Evolutionary conservation across 1,284 basidiomycete species (phyloP), one percentile per base, ranked within the genome.

Genomic region (Anthracocystis setariae): DNA sequence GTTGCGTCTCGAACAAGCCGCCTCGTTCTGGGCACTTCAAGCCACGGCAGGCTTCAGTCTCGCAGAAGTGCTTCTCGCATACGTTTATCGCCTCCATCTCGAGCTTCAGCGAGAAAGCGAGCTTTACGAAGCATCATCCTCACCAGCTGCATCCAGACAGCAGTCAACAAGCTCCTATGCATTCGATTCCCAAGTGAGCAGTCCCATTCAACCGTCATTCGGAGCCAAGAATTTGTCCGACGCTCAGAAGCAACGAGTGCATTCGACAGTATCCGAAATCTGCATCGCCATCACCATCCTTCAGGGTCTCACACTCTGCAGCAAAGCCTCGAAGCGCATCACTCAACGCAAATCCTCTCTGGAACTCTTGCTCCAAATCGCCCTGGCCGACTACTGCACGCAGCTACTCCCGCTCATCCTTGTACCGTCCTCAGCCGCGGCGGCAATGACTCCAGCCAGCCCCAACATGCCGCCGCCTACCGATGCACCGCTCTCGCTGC

Each of bases 281-380:
- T 68, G 70, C 37, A 65, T 67, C 33, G 37, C 53, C 39, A 59
- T 73, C 40, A 65, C 64, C 54, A 60, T 73, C 46, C 61, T 73
- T 7, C 70, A 73, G 29, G 70, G 70, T 8, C 61, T 73, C 18
- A 52, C 70, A 8, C 65, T 73, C 5, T 73, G 60, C 54, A 60
- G 57, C 46, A 43, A 33, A 13, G 35, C 49, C 2, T 64, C 45
- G 29, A 60, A 55, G 37, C 53, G 58, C 8, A 68, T 73, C 46
- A 61, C 49, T 3, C 52, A 51, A 29, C 60, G 70, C 40, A 73
- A 68, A 33, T 57, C 60, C 3, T 50, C 60, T 7, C 49, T 73
- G 20, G 70, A 73, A 46, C 55, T 73, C 7, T 42, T 73, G 1
- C 52, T 73, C 2, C 46, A 53, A 20, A 62, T 73, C 39, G 57